Conservation (phyloP, 768 basidiomycete species). For the Punctularia strigosozonata region DNA sequence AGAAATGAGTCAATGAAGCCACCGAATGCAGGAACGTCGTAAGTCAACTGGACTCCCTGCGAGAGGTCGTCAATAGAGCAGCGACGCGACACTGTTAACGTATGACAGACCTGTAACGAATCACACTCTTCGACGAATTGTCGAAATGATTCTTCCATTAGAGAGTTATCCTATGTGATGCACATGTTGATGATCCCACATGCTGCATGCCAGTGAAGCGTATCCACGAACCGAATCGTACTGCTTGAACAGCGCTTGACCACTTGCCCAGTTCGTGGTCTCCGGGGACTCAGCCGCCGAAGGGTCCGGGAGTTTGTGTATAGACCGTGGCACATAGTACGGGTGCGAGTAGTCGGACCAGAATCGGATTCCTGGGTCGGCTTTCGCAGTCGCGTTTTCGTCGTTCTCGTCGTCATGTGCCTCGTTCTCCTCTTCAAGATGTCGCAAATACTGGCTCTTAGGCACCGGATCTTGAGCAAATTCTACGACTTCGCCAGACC, state of each 20-base stretch:
- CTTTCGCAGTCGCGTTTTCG: background rate
- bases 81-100: background rate
- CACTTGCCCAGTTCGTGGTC: conserved; percentile 41
- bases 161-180: conserved; percentile 35
- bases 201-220: background rate
- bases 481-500: conserved; percentile 38
- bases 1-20: conserved; percentile 52
- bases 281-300: conserved; percentile 46
- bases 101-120: conserved; percentile 56
- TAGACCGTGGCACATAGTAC: conserved; percentile 50
- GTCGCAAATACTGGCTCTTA: conserved; percentile 42
- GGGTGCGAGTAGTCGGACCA: conserved; percentile 65
- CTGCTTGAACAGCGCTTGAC: conserved; percentile 37
- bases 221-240: conserved; percentile 38
- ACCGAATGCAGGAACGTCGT: conserved; percentile 53
- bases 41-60: conserved; percentile 61
- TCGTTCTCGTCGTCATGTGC: conserved; percentile 9
- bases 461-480: conserved; percentile 41
- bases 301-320: conserved; percentile 52
- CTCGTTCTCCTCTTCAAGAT: conserved; percentile 19
- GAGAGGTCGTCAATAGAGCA: background rate
- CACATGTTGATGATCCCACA: background rate
- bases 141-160: conserved; percentile 63
- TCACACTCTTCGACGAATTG: conserved; percentile 67
- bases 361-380: conserved; percentile 29